phyloP scores from a whole-genome alignment of 179 eudicot species.

The Spergularia azorica region DNA sequence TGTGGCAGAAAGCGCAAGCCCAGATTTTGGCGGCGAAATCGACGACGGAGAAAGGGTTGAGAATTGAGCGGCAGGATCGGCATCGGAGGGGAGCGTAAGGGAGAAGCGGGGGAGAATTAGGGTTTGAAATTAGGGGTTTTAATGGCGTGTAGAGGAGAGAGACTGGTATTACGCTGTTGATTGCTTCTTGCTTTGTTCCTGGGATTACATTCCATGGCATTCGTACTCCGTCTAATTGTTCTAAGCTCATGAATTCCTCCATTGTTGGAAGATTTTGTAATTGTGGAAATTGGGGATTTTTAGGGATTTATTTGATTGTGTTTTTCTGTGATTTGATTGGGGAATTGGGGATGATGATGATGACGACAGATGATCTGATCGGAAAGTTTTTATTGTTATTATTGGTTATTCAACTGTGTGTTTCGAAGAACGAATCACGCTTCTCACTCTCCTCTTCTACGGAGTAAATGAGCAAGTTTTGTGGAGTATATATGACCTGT shows the following conservation, averaged over 20 bases:
- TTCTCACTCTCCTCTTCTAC: too few species aligned
- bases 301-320: too few species aligned
- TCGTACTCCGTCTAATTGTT: constrained; percentile 72
- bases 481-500: too few species aligned
- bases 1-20: constrained; percentile 85
- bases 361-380: too few species aligned
- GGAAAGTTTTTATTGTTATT: background rate
- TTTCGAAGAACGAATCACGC: too few species aligned
- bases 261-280: constrained; percentile 31
- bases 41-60: constrained; percentile 81
- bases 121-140: constrained; percentile 45
- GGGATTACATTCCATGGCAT: constrained; percentile 99
- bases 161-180: constrained; percentile 57
- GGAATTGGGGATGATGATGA: too few species aligned
- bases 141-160: constrained; percentile 81
- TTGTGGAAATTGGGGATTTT: too few species aligned
- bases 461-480: too few species aligned
- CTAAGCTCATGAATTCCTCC: constrained; percentile 80
- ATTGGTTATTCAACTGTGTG: too few species aligned
- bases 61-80: constrained; percentile 71
- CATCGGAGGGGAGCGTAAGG: constrained; percentile 92
- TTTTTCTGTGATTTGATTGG: too few species aligned
- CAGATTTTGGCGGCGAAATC: constrained; percentile 80
- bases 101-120: constrained; percentile 43
- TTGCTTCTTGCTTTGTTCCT: constrained; percentile 69